Conservation (phyloP, 1,284 basidiomycete genomes). For the Heliocybe sulcata region DNA sequence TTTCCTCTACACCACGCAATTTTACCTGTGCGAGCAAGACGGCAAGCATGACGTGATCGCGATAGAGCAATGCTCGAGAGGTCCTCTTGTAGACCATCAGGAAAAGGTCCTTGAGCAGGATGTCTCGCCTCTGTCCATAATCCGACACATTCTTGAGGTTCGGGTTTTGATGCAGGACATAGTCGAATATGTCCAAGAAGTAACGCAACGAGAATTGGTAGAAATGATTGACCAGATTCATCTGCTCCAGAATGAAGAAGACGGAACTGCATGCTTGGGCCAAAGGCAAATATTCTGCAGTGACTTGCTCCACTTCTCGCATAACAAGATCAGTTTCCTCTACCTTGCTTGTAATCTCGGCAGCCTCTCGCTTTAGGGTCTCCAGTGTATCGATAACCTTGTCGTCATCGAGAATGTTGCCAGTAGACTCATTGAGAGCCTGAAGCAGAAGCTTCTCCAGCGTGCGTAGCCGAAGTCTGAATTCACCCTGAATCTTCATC, state of each 20-base stretch:
- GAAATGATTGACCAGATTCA: conserved; percentile 94
- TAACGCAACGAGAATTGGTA: conserved; percentile 98
- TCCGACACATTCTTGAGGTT: conserved; percentile 79
- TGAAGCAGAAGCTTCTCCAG: conserved; percentile 92
- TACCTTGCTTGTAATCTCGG: conserved; percentile 95
- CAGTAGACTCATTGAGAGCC: conserved; percentile 94
- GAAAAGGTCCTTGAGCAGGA: conserved; percentile 91
- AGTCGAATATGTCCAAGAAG: conserved; percentile 99
- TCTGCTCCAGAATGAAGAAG: conserved; percentile 96
- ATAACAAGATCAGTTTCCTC: conserved; percentile 96
- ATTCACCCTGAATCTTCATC: conserved; percentile 98
- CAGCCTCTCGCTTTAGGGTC: conserved; percentile 94
- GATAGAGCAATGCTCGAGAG: conserved; percentile 85
- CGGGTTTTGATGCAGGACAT: conserved; percentile 87
- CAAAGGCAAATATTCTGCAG: conserved; percentile 89
- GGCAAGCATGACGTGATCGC: conserved; percentile 89
- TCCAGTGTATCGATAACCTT: conserved; percentile 98
- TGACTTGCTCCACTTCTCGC: conserved; percentile 94
- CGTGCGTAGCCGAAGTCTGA: conserved; percentile 87
- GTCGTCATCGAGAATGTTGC: conserved; percentile 98
- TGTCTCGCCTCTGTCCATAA: conserved; percentile 66
- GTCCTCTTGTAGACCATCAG: conserved; percentile 86
- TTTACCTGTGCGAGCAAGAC: conserved; percentile 90
- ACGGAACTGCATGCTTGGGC: conserved; percentile 96
- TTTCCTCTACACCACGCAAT: conserved; percentile 70